Evolutionary conservation across 106 monocot genomes (phyloP).

Genomic region (Dioscorea alata): DNA sequence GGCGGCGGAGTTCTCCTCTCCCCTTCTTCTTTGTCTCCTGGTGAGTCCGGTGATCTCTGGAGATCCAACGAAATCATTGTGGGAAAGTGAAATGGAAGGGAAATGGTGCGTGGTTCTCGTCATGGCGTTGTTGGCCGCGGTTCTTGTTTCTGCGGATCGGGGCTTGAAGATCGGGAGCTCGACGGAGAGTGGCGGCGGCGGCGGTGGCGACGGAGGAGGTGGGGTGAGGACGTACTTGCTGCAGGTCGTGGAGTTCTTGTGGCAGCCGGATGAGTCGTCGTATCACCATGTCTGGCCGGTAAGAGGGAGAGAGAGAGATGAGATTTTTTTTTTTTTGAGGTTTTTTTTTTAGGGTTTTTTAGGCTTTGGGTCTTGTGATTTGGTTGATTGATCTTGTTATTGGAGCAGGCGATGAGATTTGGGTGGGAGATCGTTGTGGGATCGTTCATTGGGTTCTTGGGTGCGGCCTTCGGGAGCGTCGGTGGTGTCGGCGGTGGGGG

Average conservation of each 20-base stretch:
- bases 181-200: no score
- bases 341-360: neutral
- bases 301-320: neutral
- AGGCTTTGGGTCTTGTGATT: neutral
- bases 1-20: no score
- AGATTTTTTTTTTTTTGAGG: neutral
- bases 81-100: neutral
- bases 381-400: neutral
- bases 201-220: neutral
- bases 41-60: no score
- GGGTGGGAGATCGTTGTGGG: constrained; percentile 71
- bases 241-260: constrained; percentile 22
- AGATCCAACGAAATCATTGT: no score
- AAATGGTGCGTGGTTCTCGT: constrained; percentile 1
- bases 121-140: neutral
- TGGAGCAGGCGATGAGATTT: constrained; percentile 36
- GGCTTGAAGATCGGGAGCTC: constrained; percentile 1
- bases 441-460: constrained; percentile 57
- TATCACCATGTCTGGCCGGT: constrained; percentile 60
- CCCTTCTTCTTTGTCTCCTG: no score
- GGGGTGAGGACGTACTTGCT: neutral
- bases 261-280: constrained; percentile 20
- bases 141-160: constrained; percentile 16
- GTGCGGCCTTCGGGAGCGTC: constrained; percentile 70
- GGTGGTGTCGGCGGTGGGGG: constrained; percentile 77